Evolutionary conservation across 2,329 filamentous ascomycete genomes (phyloP).

Genomic region (Sporothrix globosa): DNA sequence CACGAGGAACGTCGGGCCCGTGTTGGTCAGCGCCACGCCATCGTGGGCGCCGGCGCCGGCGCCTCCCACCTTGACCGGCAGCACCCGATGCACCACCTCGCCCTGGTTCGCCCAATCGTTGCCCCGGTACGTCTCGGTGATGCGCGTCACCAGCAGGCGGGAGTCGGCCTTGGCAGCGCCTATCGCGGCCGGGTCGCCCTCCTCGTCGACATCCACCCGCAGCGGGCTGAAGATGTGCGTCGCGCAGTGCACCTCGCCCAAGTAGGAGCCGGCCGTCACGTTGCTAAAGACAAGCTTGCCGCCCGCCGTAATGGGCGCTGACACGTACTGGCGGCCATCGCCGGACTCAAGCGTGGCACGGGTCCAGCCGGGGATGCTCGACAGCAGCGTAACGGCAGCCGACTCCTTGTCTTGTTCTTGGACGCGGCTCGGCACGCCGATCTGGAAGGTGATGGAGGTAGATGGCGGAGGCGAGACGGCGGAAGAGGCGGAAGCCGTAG

Average conservation of each 20-base stretch:
- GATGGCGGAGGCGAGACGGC: conserved; percentile 11
- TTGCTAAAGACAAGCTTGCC: conserved; percentile 78
- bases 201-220: conserved; percentile 68
- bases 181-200: not conserved
- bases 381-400: conserved; percentile 22
- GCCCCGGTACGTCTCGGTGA: conserved; percentile 84
- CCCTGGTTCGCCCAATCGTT: conserved; percentile 91
- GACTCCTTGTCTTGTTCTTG: conserved; percentile 19
- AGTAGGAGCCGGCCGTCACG: conserved; percentile 72
- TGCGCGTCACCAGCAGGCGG: conserved; percentile 54
- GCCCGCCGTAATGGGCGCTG: conserved; percentile 66
- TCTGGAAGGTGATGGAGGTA: conserved; percentile 33
- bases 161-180: conserved; percentile 35
- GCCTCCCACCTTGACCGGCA: conserved; percentile 33
- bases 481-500: conserved; percentile 17
- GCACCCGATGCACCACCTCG: conserved; percentile 55
- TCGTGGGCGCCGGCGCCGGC: not conserved
- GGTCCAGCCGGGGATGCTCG: conserved; percentile 61
- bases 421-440: conserved; percentile 29
- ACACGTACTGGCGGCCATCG: conserved; percentile 52
- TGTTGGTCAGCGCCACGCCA: not conserved
- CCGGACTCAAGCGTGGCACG: conserved; percentile 70
- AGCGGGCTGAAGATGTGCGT: conserved; percentile 78
- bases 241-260: conserved; percentile 76
- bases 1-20: conserved; percentile 53